A percentile compares a stretch with the other conserved stretches of the same genome.
Evolutionary conservation across 2,329 filamentous ascomycete species (phyloP).

Genomic region (Talaromyces sp.): DNA sequence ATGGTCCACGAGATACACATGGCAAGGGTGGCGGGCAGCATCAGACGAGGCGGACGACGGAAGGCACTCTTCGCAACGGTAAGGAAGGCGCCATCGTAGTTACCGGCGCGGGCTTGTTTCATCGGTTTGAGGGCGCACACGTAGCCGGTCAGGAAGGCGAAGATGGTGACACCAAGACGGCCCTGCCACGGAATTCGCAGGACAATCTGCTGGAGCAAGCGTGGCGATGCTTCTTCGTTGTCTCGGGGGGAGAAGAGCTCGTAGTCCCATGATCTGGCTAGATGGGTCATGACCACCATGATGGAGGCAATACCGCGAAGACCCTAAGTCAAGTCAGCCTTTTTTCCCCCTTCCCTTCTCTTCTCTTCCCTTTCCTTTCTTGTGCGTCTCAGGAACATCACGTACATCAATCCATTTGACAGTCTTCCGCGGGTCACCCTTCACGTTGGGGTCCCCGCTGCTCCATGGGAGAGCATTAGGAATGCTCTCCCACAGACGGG

Average conservation of each 20-base stretch:
- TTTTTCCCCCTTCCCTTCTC: neutral
- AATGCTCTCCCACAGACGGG: constrained; percentile 14
- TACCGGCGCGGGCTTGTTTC: constrained; percentile 44
- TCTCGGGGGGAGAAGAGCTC: constrained; percentile 47
- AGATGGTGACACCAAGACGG: constrained; percentile 51
- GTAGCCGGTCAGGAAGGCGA: constrained; percentile 52
- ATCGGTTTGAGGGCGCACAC: constrained; percentile 53
- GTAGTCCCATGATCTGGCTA: constrained; percentile 49
- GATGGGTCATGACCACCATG: constrained; percentile 49
- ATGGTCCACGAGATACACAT: constrained; percentile 47
- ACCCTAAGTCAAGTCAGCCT: constrained; percentile 31
- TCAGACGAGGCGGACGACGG: constrained; percentile 47
- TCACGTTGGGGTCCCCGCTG: constrained; percentile 18
- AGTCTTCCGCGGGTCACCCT: constrained; percentile 29
- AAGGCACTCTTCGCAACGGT: constrained; percentile 51
- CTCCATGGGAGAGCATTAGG: constrained; percentile 17
- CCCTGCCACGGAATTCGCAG: constrained; percentile 54
- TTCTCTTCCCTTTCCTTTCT: neutral
- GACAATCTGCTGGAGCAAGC: constrained; percentile 47
- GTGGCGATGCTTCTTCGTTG: constrained; percentile 35
- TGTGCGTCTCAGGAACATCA: too few relatives aligned
- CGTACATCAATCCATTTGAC: constrained; percentile 59
- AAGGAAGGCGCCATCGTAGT: constrained; percentile 39
- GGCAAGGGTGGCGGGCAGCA: constrained; percentile 49
- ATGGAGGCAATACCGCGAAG: constrained; percentile 50